Conservation (phyloP, 768 basidiomycete genomes). For the Lanmaoa pseudosensibilis region DNA sequence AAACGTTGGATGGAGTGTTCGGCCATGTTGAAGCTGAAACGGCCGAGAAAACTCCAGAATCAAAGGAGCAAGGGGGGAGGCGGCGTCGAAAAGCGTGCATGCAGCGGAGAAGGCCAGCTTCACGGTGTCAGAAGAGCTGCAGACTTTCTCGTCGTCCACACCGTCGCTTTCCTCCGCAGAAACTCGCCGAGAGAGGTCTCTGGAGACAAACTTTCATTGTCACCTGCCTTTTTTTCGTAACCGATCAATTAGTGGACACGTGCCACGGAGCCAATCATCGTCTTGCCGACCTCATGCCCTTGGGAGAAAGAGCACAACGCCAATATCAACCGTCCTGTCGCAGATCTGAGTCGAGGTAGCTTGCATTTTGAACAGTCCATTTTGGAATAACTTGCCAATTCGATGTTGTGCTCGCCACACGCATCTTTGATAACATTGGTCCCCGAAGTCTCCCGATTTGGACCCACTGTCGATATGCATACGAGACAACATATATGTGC, state of each 20-base stretch:
- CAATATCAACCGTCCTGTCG: too few species aligned
- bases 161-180: slow-evolving; percentile 6
- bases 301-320: too few species aligned
- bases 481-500: neutral
- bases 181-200: neutral
- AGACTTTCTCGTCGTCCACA: neutral
- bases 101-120: slow-evolving; percentile 34
- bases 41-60: slow-evolving; percentile 7
- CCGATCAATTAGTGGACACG: slow-evolving; percentile 29
- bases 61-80: slow-evolving; percentile 1
- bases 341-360: too few species aligned
- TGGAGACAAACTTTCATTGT: slow-evolving; percentile 27
- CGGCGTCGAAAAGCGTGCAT: slow-evolving; percentile 17
- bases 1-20: slow-evolving; percentile 23
- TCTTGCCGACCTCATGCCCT: neutral
- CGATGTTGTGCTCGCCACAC: too few species aligned
- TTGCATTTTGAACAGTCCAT: too few species aligned
- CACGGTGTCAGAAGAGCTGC: slow-evolving; percentile 7
- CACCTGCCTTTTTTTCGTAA: slow-evolving; percentile 31
- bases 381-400: too few species aligned
- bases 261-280: slow-evolving; percentile 13
- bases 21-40: slow-evolving; percentile 17
- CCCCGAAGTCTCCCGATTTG: neutral
- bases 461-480: neutral
- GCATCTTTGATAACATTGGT: neutral